Base-by-base conservation (phyloP, 2,329 filamentous ascomycete genomes). In the Aspergillus clavatus region DNA sequence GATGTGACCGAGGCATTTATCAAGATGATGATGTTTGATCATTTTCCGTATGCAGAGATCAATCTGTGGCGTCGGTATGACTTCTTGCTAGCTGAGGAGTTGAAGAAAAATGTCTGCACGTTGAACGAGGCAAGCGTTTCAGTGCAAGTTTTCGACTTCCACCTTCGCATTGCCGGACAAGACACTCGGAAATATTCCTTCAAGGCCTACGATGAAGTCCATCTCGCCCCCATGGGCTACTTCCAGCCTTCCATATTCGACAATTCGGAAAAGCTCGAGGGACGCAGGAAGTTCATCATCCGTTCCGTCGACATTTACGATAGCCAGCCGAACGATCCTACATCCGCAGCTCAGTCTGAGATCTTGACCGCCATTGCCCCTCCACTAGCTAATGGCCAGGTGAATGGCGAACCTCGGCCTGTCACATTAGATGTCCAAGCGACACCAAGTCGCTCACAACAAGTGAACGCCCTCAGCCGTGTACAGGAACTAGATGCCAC, bases 21-120 rank as follows among this genome's bases (percentile, higher is more conserved):
- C 65, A 95, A 93, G 71, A 97, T 97, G 91, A 89, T 97, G 86
- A 80, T 98, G 2, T 89, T 86, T 68, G 90, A 96, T 65, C 86
- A 93, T 59, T 96, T 98, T 58, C 91, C 94, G 4, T 98, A 98
- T 65, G 80, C 86, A 38, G 90, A 96, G 16, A 94, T 98, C 70
- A 95, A 98, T 62, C 75, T 98, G 22, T 84, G 82, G 65, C 80
- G 89, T 43, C 82, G 93, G 38, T 94, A 96, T 60, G 93, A 98
- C 65, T 96, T 91, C 56, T 71, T 97, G 28, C 77, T 98, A 19
- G 91, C 91, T 1, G 93, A 98, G 67, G 93, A 98, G 71, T 75
- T 98, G 47, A 98, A 98, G 74, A 87, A 86, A 57, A 95, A 89
- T 63, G 85, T 88, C 62, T 95, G 89, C 65, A 95, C 89, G 3